Evolutionary conservation across 805 yeast species (phyloP).

Genomic region (Teunomyces gatunensis): DNA sequence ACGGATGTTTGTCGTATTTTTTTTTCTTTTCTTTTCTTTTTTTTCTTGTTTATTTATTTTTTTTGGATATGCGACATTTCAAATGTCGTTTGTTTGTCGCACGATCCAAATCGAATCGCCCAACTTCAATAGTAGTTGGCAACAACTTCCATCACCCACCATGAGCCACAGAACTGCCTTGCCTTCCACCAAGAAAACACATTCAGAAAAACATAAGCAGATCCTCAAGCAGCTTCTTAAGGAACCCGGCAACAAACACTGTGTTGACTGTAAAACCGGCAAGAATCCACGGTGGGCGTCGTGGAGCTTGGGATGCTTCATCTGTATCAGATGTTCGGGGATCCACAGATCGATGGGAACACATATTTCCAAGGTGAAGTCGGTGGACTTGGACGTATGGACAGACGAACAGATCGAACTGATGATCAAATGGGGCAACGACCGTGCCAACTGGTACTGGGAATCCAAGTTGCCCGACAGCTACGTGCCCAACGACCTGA

Average conservation of each 20-base stretch:
- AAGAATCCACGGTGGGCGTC: conserved; percentile 97
- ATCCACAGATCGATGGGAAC: conserved; percentile 95
- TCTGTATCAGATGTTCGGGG: conserved; percentile 94
- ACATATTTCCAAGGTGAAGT: conserved; percentile 87
- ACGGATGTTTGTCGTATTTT: background rate
- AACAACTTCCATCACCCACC: background rate
- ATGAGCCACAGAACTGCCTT: conserved; percentile 22
- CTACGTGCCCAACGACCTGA: conserved; percentile 77
- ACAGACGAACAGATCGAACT: conserved; percentile 84
- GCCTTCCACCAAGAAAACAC: conserved; percentile 44
- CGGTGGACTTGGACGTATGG: conserved; percentile 96
- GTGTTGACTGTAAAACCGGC: conserved; percentile 90
- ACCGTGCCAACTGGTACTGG: conserved; percentile 77
- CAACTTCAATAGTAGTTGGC: background rate
- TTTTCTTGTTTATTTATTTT: background rate
- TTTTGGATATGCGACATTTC: background rate
- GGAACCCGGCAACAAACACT: conserved; percentile 71
- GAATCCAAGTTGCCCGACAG: conserved; percentile 70
- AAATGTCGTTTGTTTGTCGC: background rate
- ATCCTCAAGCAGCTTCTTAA: conserved; percentile 71
- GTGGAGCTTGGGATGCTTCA: conserved; percentile 90
- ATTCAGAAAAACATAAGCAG: conserved; percentile 58
- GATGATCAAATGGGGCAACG: conserved; percentile 86
- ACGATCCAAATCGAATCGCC: background rate
- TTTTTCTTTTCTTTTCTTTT: background rate